Conservation (phyloP, 176 grass and related monocot genomes). For the Calamus simplicifolius region DNA sequence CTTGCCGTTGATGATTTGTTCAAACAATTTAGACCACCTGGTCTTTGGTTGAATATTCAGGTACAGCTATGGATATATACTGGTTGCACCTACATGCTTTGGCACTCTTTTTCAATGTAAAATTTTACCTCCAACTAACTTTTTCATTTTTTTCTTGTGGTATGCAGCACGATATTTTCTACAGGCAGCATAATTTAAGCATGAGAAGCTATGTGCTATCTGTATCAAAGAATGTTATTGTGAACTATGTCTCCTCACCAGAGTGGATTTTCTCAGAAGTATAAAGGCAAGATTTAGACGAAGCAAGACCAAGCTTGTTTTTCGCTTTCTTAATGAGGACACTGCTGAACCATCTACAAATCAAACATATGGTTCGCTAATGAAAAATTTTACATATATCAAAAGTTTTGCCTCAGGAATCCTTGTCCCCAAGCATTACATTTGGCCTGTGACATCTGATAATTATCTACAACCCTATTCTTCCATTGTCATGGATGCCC, state of each 20-base stretch:
- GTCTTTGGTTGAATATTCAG: slow-evolving; percentile 86
- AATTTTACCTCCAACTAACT: not conserved
- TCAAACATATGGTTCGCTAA: slow-evolving; percentile 52
- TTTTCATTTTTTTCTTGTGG: not conserved
- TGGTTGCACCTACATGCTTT: too few species aligned
- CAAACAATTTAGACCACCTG: slow-evolving; percentile 46
- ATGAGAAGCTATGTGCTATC: slow-evolving; percentile 65
- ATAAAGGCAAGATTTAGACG: slow-evolving; percentile 36
- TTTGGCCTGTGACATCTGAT: slow-evolving; percentile 71
- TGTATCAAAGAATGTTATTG: slow-evolving; percentile 42
- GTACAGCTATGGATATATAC: slow-evolving; percentile 24
- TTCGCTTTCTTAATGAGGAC: slow-evolving; percentile 58
- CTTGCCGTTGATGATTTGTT: slow-evolving; percentile 64
- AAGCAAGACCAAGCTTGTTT: slow-evolving; percentile 59
- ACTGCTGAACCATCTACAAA: slow-evolving; percentile 56
- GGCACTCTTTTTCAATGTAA: too few species aligned
- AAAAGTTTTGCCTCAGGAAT: slow-evolving; percentile 88
- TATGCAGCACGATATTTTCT: slow-evolving; percentile 80
- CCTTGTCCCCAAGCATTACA: slow-evolving; percentile 80
- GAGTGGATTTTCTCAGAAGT: slow-evolving; percentile 59
- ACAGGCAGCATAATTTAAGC: slow-evolving; percentile 74
- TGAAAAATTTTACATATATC: slow-evolving; percentile 80
- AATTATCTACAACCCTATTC: slow-evolving; percentile 57
- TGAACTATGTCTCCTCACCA: slow-evolving; percentile 77
- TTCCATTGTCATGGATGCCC: slow-evolving; percentile 69